Percentiles rank a stretch among this genome's conserved stretches.
These are phyloP conservation scores for Wickerhamiella slavikovae DNA, from an alignment of 805 yeast genomes.

Conservation along the genomic window DNA sequence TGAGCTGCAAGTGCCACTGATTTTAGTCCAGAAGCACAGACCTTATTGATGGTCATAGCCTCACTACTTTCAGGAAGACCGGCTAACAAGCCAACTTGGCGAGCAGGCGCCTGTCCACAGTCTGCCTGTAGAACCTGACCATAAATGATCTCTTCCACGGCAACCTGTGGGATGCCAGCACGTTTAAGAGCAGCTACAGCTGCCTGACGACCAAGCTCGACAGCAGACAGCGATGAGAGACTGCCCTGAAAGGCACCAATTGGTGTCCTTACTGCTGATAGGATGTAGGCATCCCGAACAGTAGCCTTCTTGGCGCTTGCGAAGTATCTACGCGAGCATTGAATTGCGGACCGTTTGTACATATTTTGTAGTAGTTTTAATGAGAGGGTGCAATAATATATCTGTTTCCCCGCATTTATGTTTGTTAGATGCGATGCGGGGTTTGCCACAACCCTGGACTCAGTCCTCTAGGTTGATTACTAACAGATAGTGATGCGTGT, in stretches of 20 bases:
- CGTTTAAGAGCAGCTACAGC: conserved; percentile 51
- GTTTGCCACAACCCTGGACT: too few relatives aligned
- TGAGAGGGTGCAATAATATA: too few relatives aligned
- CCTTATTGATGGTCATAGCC: conserved; percentile 83
- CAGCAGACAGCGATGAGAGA: conserved; percentile 30
- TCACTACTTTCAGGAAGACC: conserved; percentile 66
- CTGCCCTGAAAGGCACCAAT: conserved; percentile 83
- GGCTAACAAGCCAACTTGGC: conserved; percentile 81
- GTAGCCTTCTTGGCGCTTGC: too few relatives aligned
- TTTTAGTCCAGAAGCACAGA: conserved; percentile 90
- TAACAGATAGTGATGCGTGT: too few relatives aligned
- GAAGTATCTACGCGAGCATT: too few relatives aligned
- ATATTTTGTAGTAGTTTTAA: too few relatives aligned
- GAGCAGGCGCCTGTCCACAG: conserved; percentile 91
- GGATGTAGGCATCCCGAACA: conserved; percentile 45
- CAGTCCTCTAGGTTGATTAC: too few relatives aligned
- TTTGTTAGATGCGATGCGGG: too few relatives aligned
- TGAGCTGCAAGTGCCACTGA: conserved; percentile 76
- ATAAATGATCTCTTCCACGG: conserved; percentile 71
- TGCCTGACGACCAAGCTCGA: conserved; percentile 4
- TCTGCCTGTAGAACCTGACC: conserved; percentile 87
- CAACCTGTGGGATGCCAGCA: conserved; percentile 36
- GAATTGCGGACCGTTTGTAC: too few relatives aligned
- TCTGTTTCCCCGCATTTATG: too few relatives aligned
- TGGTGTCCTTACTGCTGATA: conserved; percentile 81